phyloP scores from a whole-genome alignment of 2,329 filamentous ascomycete species.

The Fusarium keratoplasticum region DNA sequence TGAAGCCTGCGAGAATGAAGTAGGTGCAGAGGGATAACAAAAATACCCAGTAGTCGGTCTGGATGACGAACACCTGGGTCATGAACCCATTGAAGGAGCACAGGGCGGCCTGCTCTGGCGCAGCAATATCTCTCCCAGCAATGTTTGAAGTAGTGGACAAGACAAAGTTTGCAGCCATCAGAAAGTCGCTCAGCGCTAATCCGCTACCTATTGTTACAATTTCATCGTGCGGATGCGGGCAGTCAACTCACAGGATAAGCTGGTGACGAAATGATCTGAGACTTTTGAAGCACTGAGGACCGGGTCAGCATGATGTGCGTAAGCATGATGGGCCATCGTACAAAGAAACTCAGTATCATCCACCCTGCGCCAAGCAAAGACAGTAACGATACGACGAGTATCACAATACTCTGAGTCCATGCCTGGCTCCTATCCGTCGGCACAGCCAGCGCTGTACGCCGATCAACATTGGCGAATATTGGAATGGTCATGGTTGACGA shows the following conservation, averaged over 20 bases:
- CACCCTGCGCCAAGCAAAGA: slow-evolving; percentile 6
- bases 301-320: background rate
- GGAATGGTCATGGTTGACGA: background rate
- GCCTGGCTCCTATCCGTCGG: background rate
- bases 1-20: slow-evolving; percentile 11
- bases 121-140: background rate
- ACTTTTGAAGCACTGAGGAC: slow-evolving; percentile 4
- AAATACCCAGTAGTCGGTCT: slow-evolving; percentile 19
- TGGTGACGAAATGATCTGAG: slow-evolving; percentile 15
- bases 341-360: slow-evolving; percentile 13
- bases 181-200: slow-evolving; percentile 10
- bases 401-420: background rate
- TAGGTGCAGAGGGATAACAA: slow-evolving; percentile 7
- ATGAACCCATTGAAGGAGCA: slow-evolving; percentile 13
- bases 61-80: slow-evolving; percentile 13
- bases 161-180: slow-evolving; percentile 15
- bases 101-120: slow-evolving; percentile 4
- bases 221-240: background rate
- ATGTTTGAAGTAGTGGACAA: slow-evolving; percentile 10
- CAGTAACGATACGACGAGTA: background rate
- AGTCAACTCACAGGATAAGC: slow-evolving; percentile 14
- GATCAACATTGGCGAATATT: background rate
- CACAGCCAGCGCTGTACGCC: background rate
- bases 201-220: background rate
- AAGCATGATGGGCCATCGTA: background rate